Conservation (phyloP, 768 basidiomycete genomes). For the Serendipita sp. region DNA sequence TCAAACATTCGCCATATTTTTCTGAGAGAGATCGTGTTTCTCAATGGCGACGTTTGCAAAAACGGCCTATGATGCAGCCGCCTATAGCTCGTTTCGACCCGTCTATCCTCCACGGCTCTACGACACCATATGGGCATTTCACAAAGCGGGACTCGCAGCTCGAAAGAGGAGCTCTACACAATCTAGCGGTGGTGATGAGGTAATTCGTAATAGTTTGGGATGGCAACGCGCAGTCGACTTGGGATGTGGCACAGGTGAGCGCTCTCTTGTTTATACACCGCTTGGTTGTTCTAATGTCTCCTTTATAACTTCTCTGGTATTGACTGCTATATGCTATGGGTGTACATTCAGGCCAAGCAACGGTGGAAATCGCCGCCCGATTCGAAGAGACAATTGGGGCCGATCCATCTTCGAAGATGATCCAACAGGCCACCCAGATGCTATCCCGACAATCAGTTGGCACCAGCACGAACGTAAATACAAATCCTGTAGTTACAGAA, state of each 20-base stretch:
- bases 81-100: slow-evolving; percentile 54
- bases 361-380: slow-evolving; percentile 29
- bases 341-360: slow-evolving; percentile 45
- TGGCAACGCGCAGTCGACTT: slow-evolving; percentile 56
- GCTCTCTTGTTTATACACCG: too few relatives aligned
- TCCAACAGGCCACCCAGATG: slow-evolving; percentile 30
- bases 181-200: too few relatives aligned
- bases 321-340: not conserved
- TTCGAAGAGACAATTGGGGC: slow-evolving; percentile 52
- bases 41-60: slow-evolving; percentile 66
- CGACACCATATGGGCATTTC: slow-evolving; percentile 45
- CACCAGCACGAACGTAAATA: too few relatives aligned
- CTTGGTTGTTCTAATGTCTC: not conserved
- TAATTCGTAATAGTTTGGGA: not conserved
- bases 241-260: slow-evolving; percentile 68
- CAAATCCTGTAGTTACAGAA: too few relatives aligned
- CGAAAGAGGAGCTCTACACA: too few relatives aligned
- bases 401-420: slow-evolving; percentile 64
- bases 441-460: not conserved
- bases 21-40: not conserved
- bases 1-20: too few relatives aligned
- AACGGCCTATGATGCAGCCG: slow-evolving; percentile 44
- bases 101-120: slow-evolving; percentile 55
- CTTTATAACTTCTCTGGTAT: slow-evolving; percentile 8
- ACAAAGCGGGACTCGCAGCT: slow-evolving; percentile 21